Evolutionary conservation across 2,329 filamentous ascomycete species (phyloP), one percentile per base, ranked within the genome.

Genomic region (Colletotrichum phormii): DNA sequence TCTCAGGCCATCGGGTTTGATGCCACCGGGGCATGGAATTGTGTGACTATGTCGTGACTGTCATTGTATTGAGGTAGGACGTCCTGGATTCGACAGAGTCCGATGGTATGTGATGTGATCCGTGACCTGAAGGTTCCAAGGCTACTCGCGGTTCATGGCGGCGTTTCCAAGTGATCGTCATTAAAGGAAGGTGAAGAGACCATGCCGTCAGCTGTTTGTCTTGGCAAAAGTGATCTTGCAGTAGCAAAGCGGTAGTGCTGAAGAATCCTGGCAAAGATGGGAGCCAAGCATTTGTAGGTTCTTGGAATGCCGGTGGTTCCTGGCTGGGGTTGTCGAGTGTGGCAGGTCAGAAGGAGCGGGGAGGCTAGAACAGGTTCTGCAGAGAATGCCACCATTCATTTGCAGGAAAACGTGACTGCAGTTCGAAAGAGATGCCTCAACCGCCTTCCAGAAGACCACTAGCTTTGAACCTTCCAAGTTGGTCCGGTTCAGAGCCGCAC

Each of bases 201-300:
- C 22, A 12, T 18, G 24, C 33, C 11, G 4, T n/a, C 12, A 29
- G 46, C 2, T 33, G 54, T n/a, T 24, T 5, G 15, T 24, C 67
- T 71, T 70, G 71, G 71, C 66, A 46, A 26, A 18, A 15, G 5
- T 49, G 12, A 57, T 49, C 31, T 37, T 57, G 46, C 33, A 70
- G 54, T 31, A 22, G 31, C 26, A 18, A 29, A 7, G 35, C n/a
- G n/a, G n/a, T 5, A 12, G 54, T 59, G 13, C 15, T 22, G 15
- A 49, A 53, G 37, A 62, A 12, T 26, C 31, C 15, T 33, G 37
- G 22, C 35, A 46, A 7, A 26, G 18, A 33, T 18, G 18, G 15
- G 4, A 31, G 51, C 64, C 64, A 72, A 68, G 64, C 12, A n/a
- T 54, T 53, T 49, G n/a, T 26, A 51, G 24, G 15, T 3, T 35